Evolutionary conservation across 257 asterid species (phyloP).

Genomic region (Fraxinus excelsior): DNA sequence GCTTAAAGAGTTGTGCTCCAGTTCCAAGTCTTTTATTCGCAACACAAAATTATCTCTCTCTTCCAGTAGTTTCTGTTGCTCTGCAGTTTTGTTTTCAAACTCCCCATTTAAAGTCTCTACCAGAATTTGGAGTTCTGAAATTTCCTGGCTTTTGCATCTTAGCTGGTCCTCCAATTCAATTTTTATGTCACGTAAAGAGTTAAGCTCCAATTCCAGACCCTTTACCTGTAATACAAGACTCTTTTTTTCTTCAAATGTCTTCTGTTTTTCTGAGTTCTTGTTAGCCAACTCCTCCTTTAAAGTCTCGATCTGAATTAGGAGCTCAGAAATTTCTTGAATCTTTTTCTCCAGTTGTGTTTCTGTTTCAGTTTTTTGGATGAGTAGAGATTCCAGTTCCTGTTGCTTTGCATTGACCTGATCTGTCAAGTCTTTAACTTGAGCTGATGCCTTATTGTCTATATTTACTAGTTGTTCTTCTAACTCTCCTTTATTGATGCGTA

Average conservation of each 20-base stretch:
- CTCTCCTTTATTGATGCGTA: not conserved
- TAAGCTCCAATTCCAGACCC: slow-evolving; percentile 1
- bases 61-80: slow-evolving; percentile 7
- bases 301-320: not conserved
- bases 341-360: slow-evolving; percentile 30
- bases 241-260: slow-evolving; percentile 27
- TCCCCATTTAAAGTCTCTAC: not conserved
- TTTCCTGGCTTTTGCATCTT: not conserved
- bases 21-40: not conserved
- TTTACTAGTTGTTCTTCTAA: not conserved
- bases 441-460: slow-evolving; percentile 26
- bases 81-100: not conserved
- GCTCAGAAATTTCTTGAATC: not conserved
- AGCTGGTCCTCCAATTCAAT: slow-evolving; percentile 30
- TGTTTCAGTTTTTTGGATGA: slow-evolving; percentile 26
- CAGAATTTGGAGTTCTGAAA: not conserved
- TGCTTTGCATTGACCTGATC: slow-evolving; percentile 16
- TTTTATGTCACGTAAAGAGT: not conserved
- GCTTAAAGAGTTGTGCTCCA: not conserved
- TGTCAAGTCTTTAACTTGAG: slow-evolving; percentile 9
- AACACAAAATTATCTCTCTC: slow-evolving; percentile 25
- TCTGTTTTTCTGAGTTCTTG: not conserved
- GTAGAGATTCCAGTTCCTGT: slow-evolving; percentile 26
- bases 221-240: not conserved
- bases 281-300: not conserved